phyloP scores from a whole-genome alignment of 164 flowering plant genomes.

The Umbellularia californica region DNA sequence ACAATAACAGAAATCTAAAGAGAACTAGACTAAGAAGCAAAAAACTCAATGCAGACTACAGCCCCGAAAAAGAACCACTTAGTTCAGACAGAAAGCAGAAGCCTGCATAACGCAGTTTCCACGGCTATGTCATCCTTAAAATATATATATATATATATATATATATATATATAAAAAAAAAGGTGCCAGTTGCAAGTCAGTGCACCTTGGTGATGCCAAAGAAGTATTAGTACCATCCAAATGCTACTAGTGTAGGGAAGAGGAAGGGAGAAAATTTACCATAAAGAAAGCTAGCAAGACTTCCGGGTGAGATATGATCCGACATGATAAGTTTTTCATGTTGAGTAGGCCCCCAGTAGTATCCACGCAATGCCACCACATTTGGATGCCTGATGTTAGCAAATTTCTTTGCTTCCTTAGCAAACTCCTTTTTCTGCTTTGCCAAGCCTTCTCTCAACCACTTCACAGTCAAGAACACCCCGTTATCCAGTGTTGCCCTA shows the following conservation, averaged over 20 bases:
- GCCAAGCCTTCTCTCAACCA: conserved; percentile 99
- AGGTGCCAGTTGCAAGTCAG: too few species aligned
- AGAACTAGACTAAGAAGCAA: neutral
- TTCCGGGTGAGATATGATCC: conserved; percentile 85
- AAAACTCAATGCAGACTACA: neutral
- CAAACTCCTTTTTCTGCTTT: conserved; percentile 86
- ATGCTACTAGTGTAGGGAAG: too few species aligned
- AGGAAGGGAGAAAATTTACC: conserved; percentile 42
- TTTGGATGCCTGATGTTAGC: conserved; percentile 94
- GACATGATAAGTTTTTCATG: conserved; percentile 98
- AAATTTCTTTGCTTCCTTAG: conserved; percentile 91
- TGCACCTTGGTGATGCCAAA: too few species aligned
- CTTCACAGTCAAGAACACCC: conserved; percentile 82
- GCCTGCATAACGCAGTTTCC: neutral
- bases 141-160: too few species aligned
- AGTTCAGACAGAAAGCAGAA: neutral
- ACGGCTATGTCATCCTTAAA: neutral
- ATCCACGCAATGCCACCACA: conserved; percentile 89
- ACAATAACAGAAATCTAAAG: too few species aligned
- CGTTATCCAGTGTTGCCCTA: conserved; percentile 78
- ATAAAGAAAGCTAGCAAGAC: conserved; percentile 90
- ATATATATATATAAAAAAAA: too few species aligned
- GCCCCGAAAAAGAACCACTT: neutral
- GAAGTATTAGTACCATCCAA: too few species aligned
- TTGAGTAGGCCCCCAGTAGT: conserved; percentile 98